A percentile compares a stretch with the other conserved stretches of the same genome.
These are phyloP conservation scores for Monosporozyma yasuniensis DNA, from an alignment of 805 yeast genomes.

Conservation along the genomic window DNA sequence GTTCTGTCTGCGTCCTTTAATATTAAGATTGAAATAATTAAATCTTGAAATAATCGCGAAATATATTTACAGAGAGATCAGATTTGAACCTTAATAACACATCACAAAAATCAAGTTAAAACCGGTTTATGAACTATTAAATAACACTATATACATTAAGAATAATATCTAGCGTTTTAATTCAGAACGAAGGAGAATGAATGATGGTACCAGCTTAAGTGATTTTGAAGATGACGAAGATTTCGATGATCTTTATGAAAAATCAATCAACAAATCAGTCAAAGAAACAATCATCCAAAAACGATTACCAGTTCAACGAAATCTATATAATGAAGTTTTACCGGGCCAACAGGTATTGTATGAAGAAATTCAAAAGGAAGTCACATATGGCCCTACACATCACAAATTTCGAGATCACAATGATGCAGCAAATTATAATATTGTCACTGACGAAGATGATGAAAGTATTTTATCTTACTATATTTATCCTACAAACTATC, in stretches of 20 bases:
- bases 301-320: constrained; percentile 29
- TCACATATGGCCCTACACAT: constrained; percentile 38
- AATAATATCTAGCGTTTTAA: background rate
- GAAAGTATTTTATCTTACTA: constrained; percentile 36
- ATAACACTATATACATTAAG: background rate
- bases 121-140: background rate
- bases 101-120: background rate
- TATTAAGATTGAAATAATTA: background rate
- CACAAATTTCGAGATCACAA: constrained; percentile 33
- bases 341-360: constrained; percentile 26
- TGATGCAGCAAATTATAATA: background rate
- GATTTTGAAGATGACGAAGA: constrained; percentile 27
- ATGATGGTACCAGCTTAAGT: constrained; percentile 9
- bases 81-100: background rate
- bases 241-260: constrained; percentile 25
- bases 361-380: constrained; percentile 32
- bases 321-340: constrained; percentile 27
- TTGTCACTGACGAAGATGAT: constrained; percentile 12
- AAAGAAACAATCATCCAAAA: constrained; percentile 26
- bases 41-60: background rate
- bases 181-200: constrained; percentile 3
- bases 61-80: background rate
- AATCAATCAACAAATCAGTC: constrained; percentile 28
- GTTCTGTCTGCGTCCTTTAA: background rate
- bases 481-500: constrained; percentile 78